Base-by-base conservation (phyloP, 495 filamentous ascomycete genomes). In the Bombardia bombarda region DNA sequence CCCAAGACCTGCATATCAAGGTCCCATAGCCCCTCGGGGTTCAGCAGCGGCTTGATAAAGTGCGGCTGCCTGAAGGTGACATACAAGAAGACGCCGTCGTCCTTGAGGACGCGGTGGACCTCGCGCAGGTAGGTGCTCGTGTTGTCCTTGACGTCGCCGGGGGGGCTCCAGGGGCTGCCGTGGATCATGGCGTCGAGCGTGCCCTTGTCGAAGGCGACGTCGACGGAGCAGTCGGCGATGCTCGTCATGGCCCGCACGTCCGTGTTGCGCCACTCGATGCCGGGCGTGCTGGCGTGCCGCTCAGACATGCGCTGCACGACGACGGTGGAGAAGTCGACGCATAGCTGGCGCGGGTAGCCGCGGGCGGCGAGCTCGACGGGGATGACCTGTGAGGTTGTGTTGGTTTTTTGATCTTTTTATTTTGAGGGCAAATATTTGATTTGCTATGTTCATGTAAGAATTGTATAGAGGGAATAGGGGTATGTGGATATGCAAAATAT, bases 171-270 rank as follows among this genome's bases (percentile, higher is more conserved):
- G 0, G 68, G 63, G 37, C 65, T 72, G 4, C 78, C 76, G 39
- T 75, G 63, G 16, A 83, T 69, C 70, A 82, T 78, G 25, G 73
- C 75, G 49, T 82, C 79, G 2, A 82, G 61, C 2, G 77, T 80
- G 4, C 67, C 72, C 51, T 83, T 83, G 48, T 82, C 76, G 45
- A 83, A 73, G 16, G 74, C 74, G 18, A 80, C 61, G 52, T 79
- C 75, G 42, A 80, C 52, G 9, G 53, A 61, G 3, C 37, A 48
- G 23, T 60, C 57, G 5, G 52, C 53, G 10, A 65, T 46, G 9
- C 34, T 49, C 31, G 53, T 39, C 58, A 80, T 68, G n/a, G 70
- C 41, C 9, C 75, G 68, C 18, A 82, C 65, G 59, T 82, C 77
- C 51, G 65, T 68, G 20, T 61, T 50, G 30, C 51, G 48, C 77